phyloP scores from a whole-genome alignment of 139 green algal genomes.

The Micractinium conductrix region DNA sequence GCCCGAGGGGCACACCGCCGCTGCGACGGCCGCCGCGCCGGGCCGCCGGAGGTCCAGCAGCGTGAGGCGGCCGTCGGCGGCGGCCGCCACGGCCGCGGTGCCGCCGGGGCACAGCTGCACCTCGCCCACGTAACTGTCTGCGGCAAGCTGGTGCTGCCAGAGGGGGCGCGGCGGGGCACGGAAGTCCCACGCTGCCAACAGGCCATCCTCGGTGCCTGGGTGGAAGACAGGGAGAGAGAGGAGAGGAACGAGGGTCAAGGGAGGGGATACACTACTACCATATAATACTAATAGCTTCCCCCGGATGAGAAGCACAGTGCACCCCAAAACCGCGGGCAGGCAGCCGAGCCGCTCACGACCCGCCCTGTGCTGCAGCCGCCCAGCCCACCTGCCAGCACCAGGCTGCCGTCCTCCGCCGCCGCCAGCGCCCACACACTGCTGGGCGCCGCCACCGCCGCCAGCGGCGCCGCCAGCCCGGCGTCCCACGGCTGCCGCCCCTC shows the following conservation, averaged over 20 bases:
- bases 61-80: slow-evolving; percentile 58
- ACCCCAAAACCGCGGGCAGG: neutral
- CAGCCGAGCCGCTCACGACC: neutral
- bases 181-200: slow-evolving; percentile 67
- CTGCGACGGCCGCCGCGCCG: neutral
- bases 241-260: no score
- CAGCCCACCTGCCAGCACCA: slow-evolving; percentile 53
- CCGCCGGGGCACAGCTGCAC: slow-evolving; percentile 47
- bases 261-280: neutral
- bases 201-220: slow-evolving; percentile 77
- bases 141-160: slow-evolving; percentile 17
- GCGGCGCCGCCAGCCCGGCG: slow-evolving; percentile 30
- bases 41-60: slow-evolving; percentile 57
- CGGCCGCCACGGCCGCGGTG: slow-evolving; percentile 47
- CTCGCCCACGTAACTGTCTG: slow-evolving; percentile 72
- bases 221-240: neutral
- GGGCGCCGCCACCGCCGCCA: slow-evolving; percentile 52
- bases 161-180: slow-evolving; percentile 43
- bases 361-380: no score
- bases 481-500: slow-evolving; percentile 77
- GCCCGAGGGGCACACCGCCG: slow-evolving; percentile 35
- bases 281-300: no score
- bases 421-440: slow-evolving; percentile 63
- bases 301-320: no score
- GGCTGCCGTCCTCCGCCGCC: neutral